Percentiles rank a stretch among this genome's conserved stretches.
phyloP scores from a whole-genome alignment of 768 basidiomycete species.

The Mycena crocata region DNA sequence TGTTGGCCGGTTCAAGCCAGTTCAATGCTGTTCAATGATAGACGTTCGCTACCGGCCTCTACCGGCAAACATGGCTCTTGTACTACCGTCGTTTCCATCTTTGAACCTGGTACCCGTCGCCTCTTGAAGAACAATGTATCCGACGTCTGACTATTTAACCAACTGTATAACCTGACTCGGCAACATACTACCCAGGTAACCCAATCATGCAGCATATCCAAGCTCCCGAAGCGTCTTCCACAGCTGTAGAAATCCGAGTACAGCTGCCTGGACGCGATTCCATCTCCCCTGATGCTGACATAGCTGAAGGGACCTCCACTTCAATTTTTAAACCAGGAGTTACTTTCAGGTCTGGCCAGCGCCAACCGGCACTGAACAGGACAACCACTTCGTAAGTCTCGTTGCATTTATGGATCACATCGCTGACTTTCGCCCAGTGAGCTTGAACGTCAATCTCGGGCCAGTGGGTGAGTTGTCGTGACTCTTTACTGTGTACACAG shows the following conservation, averaged over 20 bases:
- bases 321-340: background rate
- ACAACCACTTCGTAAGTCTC: background rate
- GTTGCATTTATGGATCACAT: background rate
- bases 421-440: background rate
- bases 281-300: background rate
- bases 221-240: background rate
- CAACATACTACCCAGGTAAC: background rate
- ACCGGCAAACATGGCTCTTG: conserved; percentile 13
- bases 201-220: background rate
- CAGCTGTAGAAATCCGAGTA: conserved; percentile 10
- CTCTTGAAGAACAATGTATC: conserved; percentile 14
- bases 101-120: conserved; percentile 6
- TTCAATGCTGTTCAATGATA: too few species aligned
- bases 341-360: background rate
- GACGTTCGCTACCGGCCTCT: background rate
- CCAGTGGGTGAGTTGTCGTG: conserved; percentile 2
- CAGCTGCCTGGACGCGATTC: background rate
- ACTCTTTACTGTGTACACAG: background rate
- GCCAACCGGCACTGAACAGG: background rate
- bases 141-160: conserved; percentile 2
- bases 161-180: background rate
- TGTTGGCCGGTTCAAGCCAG: background rate
- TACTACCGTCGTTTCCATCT: conserved; percentile 1
- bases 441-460: conserved; percentile 13
- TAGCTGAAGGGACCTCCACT: background rate